Evolutionary conservation across 371 early-diverging fungal genomes (phyloP).

Genomic region (Cladochytrium tenue): DNA sequence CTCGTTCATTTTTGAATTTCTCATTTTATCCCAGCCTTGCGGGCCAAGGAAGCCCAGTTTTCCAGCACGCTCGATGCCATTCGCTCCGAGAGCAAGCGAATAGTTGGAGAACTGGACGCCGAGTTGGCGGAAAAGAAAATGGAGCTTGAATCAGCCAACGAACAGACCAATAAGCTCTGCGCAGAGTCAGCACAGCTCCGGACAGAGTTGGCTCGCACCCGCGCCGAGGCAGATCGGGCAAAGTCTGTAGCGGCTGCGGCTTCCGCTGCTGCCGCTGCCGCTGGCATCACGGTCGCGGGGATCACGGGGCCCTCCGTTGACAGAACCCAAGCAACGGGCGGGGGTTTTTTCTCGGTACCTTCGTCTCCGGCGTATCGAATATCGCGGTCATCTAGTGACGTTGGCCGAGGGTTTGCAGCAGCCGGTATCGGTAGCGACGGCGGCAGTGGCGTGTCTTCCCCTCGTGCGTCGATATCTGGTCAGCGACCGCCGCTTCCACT

Average conservation of each 20-base stretch:
- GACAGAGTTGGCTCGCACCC: constrained; percentile 8
- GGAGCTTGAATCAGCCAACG: constrained; percentile 7
- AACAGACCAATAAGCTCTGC: neutral
- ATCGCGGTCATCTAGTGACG: constrained; percentile 13
- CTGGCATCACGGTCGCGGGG: neutral
- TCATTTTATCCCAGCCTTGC: constrained; percentile 7
- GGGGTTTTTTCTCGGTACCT: constrained; percentile 16
- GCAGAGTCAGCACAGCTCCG: neutral
- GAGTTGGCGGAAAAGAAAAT: constrained; percentile 5
- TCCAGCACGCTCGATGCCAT: constrained; percentile 2
- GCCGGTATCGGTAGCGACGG: neutral
- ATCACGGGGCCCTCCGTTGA: neutral
- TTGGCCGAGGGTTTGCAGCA: neutral
- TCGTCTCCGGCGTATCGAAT: neutral
- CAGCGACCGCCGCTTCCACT: neutral
- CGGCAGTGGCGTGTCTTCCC: neutral
- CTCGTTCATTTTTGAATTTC: neutral
- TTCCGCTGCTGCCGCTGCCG: constrained; percentile 21
- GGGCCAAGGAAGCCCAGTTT: constrained; percentile 8
- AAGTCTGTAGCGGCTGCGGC: constrained; percentile 24
- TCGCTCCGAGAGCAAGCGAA: constrained; percentile 3
- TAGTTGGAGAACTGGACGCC: constrained; percentile 2
- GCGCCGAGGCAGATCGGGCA: constrained; percentile 24
- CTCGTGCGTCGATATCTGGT: neutral
- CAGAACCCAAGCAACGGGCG: constrained; percentile 3